Conservation (phyloP, 129 eudicot species). For the Pittosporum tobira region DNA sequence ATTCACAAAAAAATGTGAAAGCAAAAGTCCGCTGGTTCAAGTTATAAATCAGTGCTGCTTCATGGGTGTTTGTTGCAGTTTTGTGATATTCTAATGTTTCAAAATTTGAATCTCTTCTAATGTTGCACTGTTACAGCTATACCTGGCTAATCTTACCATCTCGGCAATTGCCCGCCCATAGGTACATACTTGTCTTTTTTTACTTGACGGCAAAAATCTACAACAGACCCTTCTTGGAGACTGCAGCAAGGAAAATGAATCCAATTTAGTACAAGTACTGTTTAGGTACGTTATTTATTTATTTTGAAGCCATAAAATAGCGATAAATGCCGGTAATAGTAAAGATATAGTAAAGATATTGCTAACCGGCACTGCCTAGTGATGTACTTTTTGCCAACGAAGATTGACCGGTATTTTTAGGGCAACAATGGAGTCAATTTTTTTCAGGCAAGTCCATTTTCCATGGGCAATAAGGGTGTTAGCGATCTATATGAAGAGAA, state of each 20-base stretch:
- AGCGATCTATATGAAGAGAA: slow-evolving; percentile 14
- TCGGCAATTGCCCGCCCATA: slow-evolving; percentile 66
- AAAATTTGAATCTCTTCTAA: background rate
- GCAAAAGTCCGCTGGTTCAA: background rate
- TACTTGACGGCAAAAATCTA: slow-evolving; percentile 49
- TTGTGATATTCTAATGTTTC: background rate
- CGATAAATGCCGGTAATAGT: no score
- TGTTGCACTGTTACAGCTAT: slow-evolving; percentile 15
- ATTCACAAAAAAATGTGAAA: background rate
- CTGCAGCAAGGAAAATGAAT: slow-evolving; percentile 23
- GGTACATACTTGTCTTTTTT: slow-evolving; percentile 33
- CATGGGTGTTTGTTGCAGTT: background rate
- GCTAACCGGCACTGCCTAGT: background rate
- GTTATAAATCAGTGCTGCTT: background rate
- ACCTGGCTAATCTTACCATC: slow-evolving; percentile 44
- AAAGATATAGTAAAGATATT: no score
- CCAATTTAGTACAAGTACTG: slow-evolving; percentile 1
- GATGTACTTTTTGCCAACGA: slow-evolving; percentile 39
- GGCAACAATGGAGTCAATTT: slow-evolving; percentile 27
- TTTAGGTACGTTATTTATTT: background rate
- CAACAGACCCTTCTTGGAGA: slow-evolving; percentile 87
- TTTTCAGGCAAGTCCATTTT: slow-evolving; percentile 31
- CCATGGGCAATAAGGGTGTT: slow-evolving; percentile 44
- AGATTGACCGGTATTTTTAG: slow-evolving; percentile 26
- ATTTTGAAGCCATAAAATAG: no score